Evolutionary conservation across 176 grass and related monocot species (phyloP), one percentile per base, ranked within the genome.

Genomic region (Oryza glumipatula): DNA sequence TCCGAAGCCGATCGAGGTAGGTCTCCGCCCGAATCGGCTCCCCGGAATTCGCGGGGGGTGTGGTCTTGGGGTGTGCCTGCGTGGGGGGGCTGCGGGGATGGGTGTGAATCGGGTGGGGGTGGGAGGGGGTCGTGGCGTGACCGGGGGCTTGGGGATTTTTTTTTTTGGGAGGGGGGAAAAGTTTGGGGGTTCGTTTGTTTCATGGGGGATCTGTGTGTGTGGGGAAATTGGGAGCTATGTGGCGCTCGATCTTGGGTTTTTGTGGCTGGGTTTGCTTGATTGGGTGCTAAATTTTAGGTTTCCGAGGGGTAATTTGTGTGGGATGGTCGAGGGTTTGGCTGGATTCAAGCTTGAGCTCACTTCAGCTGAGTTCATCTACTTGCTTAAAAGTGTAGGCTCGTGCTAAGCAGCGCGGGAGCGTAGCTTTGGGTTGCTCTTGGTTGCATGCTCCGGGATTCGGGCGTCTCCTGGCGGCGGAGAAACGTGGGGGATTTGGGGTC

Each of bases 1-100:
- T 54, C 79, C 23, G 69, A 39, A 39, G 88, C 77, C 77, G 76
- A 81, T 84, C 76, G 81, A 91, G 89, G 89, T 91, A 91, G 81
- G 85, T 91, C 80, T 80, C 52, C 41, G 84, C 33, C 43, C 23
- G 64, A 91, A 84, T 91, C 89, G 22, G 81, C 32, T 21, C 58
- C 58, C 84, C 81, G 70, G 52, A 91, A 91, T 91, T 88, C 76
- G 43, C 65, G 80, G 75, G 49, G 49, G 39, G 1, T 13, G 1
- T 14, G 5, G 7, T 11, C 28, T 9, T 30, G 70, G 0, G 38
- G 19, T 11, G 19, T 11, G 73, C 11, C 64, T 63, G 21, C 74
- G 13, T 4, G 32, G 80, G 32, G 80, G 22, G 4, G 76, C 69
- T 35, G n/a, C 4, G 44, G 63, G 12, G 64, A 54, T 0, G 43